phyloP scores from a whole-genome alignment of 2,329 filamentous ascomycete genomes.

The Fusarium udum region DNA sequence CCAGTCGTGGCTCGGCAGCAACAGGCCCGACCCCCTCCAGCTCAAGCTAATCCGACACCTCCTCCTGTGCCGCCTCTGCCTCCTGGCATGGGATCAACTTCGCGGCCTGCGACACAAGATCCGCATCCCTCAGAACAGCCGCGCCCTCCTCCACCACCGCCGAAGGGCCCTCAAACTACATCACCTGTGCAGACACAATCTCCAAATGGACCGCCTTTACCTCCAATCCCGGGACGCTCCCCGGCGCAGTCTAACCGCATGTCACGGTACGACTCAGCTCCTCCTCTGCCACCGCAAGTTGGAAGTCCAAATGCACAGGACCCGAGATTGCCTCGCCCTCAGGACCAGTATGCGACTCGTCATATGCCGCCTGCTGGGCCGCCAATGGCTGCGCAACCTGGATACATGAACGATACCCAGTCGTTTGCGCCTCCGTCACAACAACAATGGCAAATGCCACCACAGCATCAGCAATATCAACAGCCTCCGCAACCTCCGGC shows the following conservation, averaged over 20 bases:
- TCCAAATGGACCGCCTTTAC: constrained; percentile 46
- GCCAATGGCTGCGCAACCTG: constrained; percentile 20
- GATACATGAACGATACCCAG: constrained; percentile 32
- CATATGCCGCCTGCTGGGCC: constrained; percentile 26
- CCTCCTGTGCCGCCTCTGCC: constrained; percentile 79
- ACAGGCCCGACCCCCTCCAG: constrained; percentile 55
- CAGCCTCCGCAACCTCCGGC: constrained; percentile 36
- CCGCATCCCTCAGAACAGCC: constrained; percentile 47
- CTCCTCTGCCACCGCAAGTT: constrained; percentile 54
- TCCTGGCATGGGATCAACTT: constrained; percentile 62
- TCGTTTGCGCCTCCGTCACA: constrained; percentile 25
- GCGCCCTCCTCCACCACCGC: constrained; percentile 62
- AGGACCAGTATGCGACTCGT: constrained; percentile 31
- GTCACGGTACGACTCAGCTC: constrained; percentile 60
- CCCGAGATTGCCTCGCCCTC: constrained; percentile 21
- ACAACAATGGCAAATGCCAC: constrained; percentile 40
- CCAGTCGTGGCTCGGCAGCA: constrained; percentile 80
- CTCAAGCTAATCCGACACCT: constrained; percentile 54
- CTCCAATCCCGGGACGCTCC: constrained; percentile 34
- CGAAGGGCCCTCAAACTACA: constrained; percentile 58
- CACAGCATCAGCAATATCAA: constrained; percentile 30
- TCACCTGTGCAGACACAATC: constrained; percentile 37
- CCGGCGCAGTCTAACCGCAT: constrained; percentile 31
- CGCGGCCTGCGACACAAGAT: constrained; percentile 50
- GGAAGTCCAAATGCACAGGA: constrained; percentile 17